Evolutionary conservation across 768 basidiomycete species (phyloP).

Genomic region (Hypholoma fasciculare): DNA sequence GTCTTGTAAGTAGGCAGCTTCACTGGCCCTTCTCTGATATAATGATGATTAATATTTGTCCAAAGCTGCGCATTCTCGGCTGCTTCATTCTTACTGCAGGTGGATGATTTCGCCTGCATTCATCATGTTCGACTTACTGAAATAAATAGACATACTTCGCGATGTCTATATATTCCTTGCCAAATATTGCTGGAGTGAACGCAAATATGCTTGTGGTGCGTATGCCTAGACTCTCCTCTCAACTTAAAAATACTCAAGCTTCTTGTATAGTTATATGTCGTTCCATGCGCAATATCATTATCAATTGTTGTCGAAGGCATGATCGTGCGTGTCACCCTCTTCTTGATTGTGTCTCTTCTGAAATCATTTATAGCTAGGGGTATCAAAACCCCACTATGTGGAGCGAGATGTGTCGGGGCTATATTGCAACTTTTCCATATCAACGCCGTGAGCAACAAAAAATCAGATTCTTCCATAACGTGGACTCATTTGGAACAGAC

Average conservation of each 20-base stretch:
- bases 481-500: background rate
- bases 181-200: background rate
- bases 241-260: background rate
- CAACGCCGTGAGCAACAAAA: conserved; percentile 1
- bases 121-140: background rate
- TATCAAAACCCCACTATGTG: background rate
- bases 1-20: conserved; percentile 8
- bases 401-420: background rate
- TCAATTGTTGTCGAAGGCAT: conserved; percentile 7
- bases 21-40: background rate
- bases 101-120: background rate
- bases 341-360: background rate
- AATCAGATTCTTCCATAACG: background rate
- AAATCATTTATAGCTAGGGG: background rate
- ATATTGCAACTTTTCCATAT: background rate
- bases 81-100: conserved; percentile 1
- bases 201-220: background rate
- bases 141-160: background rate
- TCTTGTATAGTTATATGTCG: conserved; percentile 2
- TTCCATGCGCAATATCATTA: conserved; percentile 1
- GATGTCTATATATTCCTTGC: background rate
- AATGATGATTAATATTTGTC: background rate
- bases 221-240: background rate
- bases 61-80: conserved; percentile 8
- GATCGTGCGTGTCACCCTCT: background rate